Base-by-base conservation (phyloP, 1,284 basidiomycete genomes). In the Coniophora puteana region DNA sequence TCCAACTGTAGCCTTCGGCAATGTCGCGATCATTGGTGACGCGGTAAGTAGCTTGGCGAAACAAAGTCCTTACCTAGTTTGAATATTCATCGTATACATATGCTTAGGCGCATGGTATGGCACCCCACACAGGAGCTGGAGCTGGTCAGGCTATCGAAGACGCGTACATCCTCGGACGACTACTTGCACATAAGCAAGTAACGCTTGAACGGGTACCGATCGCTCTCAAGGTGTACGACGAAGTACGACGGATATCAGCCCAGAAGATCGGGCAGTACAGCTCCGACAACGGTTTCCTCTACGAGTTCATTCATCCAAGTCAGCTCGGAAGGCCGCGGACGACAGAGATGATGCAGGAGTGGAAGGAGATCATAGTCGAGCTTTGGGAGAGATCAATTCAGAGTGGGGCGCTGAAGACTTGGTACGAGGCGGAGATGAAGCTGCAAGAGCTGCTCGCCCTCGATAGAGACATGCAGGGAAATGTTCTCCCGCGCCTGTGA, bases 1-100 rank as follows among this genome's bases (percentile, higher is more conserved):
- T 10, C 59, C 62, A 1, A 58, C 54, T 5, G 66, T 50, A 21
- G 51, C 54, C 14, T 51, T 48, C 18, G 55, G 57, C 8, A 51
- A 53, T 11, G 56, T 66, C 1, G 52, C 59, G 8, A 51, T 70
- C 11, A 43, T 67, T 5, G 67, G 66, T 1, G 65, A 69, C 43
- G 61, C 67, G 8, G 64, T 58, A 2, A 32, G 58, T 52, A 13
- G 26, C 17, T 17, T 24, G 28, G 21, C 21, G 13, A 16, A 10
- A 13, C 14, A 45, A 3, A 11, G n/a, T 38, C 13, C 18, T 25
- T 24, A 5, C 24, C 31, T n/a, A 2, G 1, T 4, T 8, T 4
- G 27, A 20, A 6, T 3, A 18, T 12, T 8, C 36, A 27, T 38
- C 18, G 17, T 31, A 28, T 4, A 26, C 31, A 11, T 1, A 11